Conservation (phyloP, 768 basidiomycete genomes). For the Amyloporia xantha region DNA sequence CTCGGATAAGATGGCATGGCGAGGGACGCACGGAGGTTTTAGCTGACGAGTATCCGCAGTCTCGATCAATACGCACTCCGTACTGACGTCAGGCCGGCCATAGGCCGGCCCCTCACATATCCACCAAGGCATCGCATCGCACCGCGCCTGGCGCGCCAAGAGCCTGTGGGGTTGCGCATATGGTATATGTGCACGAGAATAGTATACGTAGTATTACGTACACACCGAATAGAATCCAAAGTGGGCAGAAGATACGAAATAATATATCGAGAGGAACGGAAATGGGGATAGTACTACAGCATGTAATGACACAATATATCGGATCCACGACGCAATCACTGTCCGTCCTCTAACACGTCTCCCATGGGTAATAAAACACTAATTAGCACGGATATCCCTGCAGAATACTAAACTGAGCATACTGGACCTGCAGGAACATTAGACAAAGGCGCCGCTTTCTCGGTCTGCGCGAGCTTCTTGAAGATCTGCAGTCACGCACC, state of each 20-base stretch:
- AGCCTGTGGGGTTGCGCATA: too few relatives aligned
- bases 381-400: not conserved
- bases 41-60: not conserved
- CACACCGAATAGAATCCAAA: too few relatives aligned
- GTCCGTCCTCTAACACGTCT: not conserved
- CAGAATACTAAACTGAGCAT: slow-evolving; percentile 2
- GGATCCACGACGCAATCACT: not conserved
- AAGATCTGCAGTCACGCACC: slow-evolving; percentile 27
- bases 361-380: not conserved
- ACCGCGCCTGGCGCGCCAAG: too few relatives aligned
- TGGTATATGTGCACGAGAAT: too few relatives aligned
- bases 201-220: too few relatives aligned
- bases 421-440: not conserved
- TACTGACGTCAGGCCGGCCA: slow-evolving; percentile 1
- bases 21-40: not conserved
- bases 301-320: not conserved
- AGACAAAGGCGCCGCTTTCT: slow-evolving; percentile 3
- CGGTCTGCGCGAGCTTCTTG: slow-evolving; percentile 40
- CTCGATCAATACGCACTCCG: not conserved
- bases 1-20: too few relatives aligned
- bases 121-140: too few relatives aligned
- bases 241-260: not conserved
- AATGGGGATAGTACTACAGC: not conserved
- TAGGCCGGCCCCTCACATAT: too few relatives aligned
- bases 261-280: not conserved